phyloP scores from a whole-genome alignment of 2,329 filamentous ascomycete species.

The Elsinoe fawcettii region DNA sequence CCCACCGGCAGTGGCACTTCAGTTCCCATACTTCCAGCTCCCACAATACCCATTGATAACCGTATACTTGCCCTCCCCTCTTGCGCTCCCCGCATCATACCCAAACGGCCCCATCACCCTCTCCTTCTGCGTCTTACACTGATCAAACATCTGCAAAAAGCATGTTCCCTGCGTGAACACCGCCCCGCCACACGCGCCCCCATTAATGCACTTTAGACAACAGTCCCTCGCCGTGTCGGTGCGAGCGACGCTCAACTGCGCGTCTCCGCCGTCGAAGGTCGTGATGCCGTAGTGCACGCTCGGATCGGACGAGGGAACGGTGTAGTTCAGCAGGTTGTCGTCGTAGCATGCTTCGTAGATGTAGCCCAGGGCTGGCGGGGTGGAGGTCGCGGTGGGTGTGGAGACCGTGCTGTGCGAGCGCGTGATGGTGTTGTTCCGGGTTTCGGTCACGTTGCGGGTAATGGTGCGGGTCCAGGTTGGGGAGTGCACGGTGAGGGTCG shows the following conservation, averaged over 20 bases:
- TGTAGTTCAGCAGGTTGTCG: not conserved
- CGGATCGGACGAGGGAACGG: not conserved
- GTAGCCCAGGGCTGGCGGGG: not conserved
- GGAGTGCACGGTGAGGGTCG: not conserved
- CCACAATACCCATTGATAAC: not conserved
- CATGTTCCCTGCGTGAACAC: not conserved
- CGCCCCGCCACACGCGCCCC: not conserved
- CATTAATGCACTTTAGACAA: not conserved
- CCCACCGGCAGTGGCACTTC: not conserved
- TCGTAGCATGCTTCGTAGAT: not conserved
- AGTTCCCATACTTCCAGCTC: not conserved
- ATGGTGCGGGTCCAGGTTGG: not conserved
- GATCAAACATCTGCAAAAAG: not conserved
- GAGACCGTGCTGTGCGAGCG: not conserved
- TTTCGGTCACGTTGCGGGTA: not conserved
- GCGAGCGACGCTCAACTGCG: not conserved
- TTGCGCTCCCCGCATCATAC: not conserved
- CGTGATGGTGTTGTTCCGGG: not conserved
- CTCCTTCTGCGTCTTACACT: not conserved
- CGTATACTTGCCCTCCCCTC: not conserved
- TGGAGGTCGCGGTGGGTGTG: not conserved
- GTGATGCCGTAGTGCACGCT: not conserved
- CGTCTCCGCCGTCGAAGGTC: not conserved
- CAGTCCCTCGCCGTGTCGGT: not conserved
- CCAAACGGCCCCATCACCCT: not conserved